Conservation (phyloP, 371 early-diverging fungal genomes). For the Lichtheimia hyalospora region DNA sequence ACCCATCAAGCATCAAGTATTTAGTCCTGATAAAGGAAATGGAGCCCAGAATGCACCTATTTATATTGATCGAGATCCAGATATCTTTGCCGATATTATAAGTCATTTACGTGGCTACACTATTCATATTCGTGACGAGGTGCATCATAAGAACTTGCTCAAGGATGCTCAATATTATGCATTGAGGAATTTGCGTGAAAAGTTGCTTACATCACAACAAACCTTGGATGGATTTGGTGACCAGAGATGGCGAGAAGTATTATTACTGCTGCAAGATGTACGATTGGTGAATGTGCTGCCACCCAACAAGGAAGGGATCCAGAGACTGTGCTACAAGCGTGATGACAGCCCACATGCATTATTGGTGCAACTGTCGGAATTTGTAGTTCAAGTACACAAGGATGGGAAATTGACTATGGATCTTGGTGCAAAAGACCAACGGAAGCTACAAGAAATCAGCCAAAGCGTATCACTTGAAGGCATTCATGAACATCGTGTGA, state of each 20-base stretch:
- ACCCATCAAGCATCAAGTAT: constrained; percentile 32
- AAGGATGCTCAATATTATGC: constrained; percentile 65
- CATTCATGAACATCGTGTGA: constrained; percentile 15
- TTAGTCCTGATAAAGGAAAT: constrained; percentile 18
- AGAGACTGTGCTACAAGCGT: constrained; percentile 40
- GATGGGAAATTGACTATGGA: constrained; percentile 1
- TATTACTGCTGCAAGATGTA: constrained; percentile 42
- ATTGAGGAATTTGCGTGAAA: constrained; percentile 51
- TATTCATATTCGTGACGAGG: constrained; percentile 56
- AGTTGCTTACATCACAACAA: constrained; percentile 41
- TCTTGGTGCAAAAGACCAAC: constrained; percentile 20
- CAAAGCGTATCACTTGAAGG: constrained; percentile 21
- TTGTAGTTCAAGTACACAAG: constrained; percentile 24
- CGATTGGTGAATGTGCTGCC: constrained; percentile 28
- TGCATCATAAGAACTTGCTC: constrained; percentile 61
- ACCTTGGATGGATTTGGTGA: constrained; percentile 49
- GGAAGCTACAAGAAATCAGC: constrained; percentile 36
- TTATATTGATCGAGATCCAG: constrained; percentile 61
- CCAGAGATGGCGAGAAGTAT: constrained; percentile 28
- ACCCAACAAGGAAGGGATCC: constrained; percentile 9
- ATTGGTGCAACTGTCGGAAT: constrained; percentile 40
- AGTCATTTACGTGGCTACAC: constrained; percentile 62
- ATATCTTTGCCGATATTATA: constrained; percentile 62
- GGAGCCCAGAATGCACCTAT: constrained; percentile 37
- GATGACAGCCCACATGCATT: constrained; percentile 33